A percentile compares a stretch with the other conserved stretches of the same genome.
phyloP scores from a whole-genome alignment of 2,329 filamentous ascomycete genomes.

The Zymoseptoria tritici region DNA sequence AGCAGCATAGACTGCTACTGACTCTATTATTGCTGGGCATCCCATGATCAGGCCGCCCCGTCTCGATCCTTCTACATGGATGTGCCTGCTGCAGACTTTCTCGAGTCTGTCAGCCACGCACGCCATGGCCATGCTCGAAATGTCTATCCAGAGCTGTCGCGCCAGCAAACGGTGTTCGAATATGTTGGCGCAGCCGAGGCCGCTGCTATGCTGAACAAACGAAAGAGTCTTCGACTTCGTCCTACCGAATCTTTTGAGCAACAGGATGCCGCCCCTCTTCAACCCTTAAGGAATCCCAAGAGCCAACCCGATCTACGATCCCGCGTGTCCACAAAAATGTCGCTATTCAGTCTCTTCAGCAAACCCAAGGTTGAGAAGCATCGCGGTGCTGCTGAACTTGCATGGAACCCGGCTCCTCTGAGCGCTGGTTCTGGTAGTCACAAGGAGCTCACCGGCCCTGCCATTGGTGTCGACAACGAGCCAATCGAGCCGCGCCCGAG shows the following conservation, averaged over 20 bases:
- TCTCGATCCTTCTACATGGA: slow-evolving; percentile 12
- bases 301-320: slow-evolving; percentile 9
- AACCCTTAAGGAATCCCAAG: slow-evolving; percentile 11
- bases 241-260: slow-evolving; percentile 11
- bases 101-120: slow-evolving; percentile 8
- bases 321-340: slow-evolving; percentile 33
- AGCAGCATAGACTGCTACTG: background rate
- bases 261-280: slow-evolving; percentile 16
- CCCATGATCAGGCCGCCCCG: background rate
- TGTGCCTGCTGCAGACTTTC: slow-evolving; percentile 7
- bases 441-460: slow-evolving; percentile 3
- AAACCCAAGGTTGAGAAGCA: slow-evolving; percentile 43
- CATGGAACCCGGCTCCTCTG: slow-evolving; percentile 21
- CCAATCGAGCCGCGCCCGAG: slow-evolving; percentile 7
- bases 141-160: slow-evolving; percentile 13
- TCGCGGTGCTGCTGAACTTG: slow-evolving; percentile 40
- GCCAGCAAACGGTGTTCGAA: slow-evolving; percentile 11
- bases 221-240: slow-evolving; percentile 15
- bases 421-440: slow-evolving; percentile 7
- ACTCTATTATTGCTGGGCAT: background rate
- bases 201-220: slow-evolving; percentile 8
- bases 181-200: slow-evolving; percentile 2
- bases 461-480: slow-evolving; percentile 4
- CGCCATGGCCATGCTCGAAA: slow-evolving; percentile 9
- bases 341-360: slow-evolving; percentile 44